These are phyloP conservation scores for Apiospora aurea DNA, from an alignment of 2,329 filamentous ascomycete species.

Conservation along the genomic window DNA sequence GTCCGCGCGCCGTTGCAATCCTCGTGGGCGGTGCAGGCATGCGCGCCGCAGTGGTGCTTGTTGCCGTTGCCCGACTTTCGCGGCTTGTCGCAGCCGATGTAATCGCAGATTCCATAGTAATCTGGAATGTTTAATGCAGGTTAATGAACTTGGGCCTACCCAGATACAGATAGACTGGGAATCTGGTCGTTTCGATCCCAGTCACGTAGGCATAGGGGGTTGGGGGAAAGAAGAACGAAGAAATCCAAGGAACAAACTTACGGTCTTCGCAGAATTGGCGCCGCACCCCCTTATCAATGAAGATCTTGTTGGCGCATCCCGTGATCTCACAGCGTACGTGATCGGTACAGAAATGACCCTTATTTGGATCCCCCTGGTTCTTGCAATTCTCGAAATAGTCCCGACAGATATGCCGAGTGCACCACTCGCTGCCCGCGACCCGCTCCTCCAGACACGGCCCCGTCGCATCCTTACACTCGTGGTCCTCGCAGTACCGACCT, in stretches of 20 bases:
- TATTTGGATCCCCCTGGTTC: neutral
- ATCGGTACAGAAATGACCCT: neutral
- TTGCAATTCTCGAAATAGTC: neutral
- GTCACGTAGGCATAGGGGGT: neutral
- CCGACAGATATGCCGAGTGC: neutral
- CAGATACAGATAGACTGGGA: no score
- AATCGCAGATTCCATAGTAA: neutral
- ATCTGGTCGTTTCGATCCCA: no score
- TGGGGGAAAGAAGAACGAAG: neutral
- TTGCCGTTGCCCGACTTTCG: neutral
- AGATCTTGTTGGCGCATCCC: neutral
- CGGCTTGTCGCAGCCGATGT: neutral
- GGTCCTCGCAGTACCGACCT: constrained; percentile 7
- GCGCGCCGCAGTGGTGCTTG: neutral
- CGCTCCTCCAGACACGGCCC: constrained; percentile 6
- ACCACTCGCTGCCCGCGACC: neutral
- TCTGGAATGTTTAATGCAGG: neutral
- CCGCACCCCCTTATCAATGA: neutral
- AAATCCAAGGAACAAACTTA: neutral
- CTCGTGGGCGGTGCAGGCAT: neutral
- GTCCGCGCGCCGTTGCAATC: neutral
- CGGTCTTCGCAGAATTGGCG: constrained; percentile 2
- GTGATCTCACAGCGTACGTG: neutral
- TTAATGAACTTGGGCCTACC: neutral
- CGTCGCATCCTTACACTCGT: constrained; percentile 8